Base-by-base conservation (phyloP, 1,284 basidiomycete species). In the Pseudozyma hubeiensis region DNA sequence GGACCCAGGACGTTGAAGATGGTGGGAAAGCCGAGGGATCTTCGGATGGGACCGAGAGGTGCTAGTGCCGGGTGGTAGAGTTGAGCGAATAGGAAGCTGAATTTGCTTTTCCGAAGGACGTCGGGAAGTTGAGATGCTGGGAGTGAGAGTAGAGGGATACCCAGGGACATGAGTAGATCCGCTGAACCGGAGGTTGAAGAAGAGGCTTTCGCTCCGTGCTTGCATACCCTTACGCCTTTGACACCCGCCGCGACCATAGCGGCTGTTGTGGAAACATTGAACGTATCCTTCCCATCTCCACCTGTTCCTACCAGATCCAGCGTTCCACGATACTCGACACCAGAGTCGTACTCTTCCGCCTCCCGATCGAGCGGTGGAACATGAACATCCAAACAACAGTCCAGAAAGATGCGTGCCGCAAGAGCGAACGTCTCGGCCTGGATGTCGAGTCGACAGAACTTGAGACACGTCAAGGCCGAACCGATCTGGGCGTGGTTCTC, bases 1-100 rank as follows among this genome's bases (percentile, higher is more conserved):
- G 96, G 96, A 0, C 97, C 96, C 43, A 98, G 88, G 63, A 97
- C 87, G 86, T 99, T 99, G 89, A 98, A 98, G 87, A 99, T 91
- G 3, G 96, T 98, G 30, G 95, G 92, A 87, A 97, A 97, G 62
- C 94, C 94, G 54, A 99, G 90, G 0, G 90, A 86, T 78, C 92
- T 91, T 55, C 96, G 91, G 80, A 92, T 90, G 0, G 95, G 94
- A 0, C 92, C 93, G 75, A 99, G 88, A 69, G 90, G 88, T 0
- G 91, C 92, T 41, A 98, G 88, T 0, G 92, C 86, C 0, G 95
- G 94, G 85, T 99, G 94, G 86, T 94, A 97, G 81, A 95, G 91
- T 0, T 94, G 92, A 0, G 93, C 94, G 70, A 96, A 91, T 84
- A 99, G 91, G 88, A 97, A 98, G 11, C 90, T 90, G 86, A 98